phyloP scores from a whole-genome alignment of 768 basidiomycete genomes.

The Hypholoma sublateritium region DNA sequence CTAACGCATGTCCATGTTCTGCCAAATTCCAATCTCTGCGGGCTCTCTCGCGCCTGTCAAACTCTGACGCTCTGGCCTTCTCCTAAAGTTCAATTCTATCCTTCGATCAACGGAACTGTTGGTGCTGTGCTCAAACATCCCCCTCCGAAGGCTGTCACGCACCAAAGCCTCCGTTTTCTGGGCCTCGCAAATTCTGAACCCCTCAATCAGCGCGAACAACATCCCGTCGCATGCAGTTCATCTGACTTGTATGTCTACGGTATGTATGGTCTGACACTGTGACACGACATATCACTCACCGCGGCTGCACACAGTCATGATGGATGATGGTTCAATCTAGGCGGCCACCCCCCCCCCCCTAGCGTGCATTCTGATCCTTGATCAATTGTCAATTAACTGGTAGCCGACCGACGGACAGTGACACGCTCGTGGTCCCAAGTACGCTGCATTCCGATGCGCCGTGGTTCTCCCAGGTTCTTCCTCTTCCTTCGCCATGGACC shows the following conservation, averaged over 20 bases:
- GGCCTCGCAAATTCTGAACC: no score
- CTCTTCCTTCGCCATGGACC: no score
- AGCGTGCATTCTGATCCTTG: neutral
- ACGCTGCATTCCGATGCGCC: no score
- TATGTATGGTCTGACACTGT: neutral
- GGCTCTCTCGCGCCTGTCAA: constrained; percentile 1
- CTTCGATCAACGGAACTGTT: constrained; percentile 3
- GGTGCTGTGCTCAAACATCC: neutral
- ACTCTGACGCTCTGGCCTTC: neutral
- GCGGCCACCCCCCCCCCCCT: neutral
- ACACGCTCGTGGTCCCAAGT: no score
- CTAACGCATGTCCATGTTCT: neutral
- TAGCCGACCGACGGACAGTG: no score
- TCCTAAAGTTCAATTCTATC: neutral
- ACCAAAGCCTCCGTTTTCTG: neutral
- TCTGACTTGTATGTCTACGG: neutral
- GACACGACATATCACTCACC: neutral
- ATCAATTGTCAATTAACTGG: neutral
- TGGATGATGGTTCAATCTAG: neutral
- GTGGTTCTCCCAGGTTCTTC: no score
- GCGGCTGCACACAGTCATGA: neutral
- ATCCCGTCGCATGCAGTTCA: neutral
- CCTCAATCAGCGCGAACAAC: constrained; percentile 3
- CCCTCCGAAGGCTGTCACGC: neutral
- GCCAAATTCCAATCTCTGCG: no score